Evolutionary conservation across 768 basidiomycete species (phyloP), one percentile per base, ranked within the genome.

Genomic region (Boletus subparvulus): DNA sequence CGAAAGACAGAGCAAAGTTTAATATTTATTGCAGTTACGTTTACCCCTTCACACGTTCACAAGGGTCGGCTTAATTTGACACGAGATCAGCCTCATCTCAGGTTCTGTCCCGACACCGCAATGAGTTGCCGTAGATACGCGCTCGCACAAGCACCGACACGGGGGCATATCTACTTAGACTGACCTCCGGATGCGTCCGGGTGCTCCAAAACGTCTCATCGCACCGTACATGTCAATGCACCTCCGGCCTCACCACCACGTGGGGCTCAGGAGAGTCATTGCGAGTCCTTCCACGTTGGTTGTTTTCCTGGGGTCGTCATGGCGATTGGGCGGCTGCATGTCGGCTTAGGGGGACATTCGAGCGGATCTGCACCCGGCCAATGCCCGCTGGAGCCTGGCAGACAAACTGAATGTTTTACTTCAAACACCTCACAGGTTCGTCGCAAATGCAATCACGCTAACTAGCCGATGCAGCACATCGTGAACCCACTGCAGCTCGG

Each of bases 51-150:
- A 54, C 63, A 54, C 30, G 42, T 41, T 61, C 63, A 61, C 63
- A 51, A 62, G 63, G 64, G 63, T 58, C 39, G 12, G 6, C 28
- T 28, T 28, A 28, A 28, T 28, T 28, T 7, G 28, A 28, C 28
- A 46, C 24, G 45, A 36, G 55, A 51, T 35, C 39, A 33, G 17
- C 53, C 52, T 12, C 11, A 42, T 42, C 21, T 13, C 41, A 16
- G n/a, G 26, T 35, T 24, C 37, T 28, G 26, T 28, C 26, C 52
- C 44, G 39, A 61, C 60, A 62, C 59, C 21, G 60, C 55, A 63
- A 52, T 59, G 49, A 52, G 61, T 61, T 61, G 61, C 60, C 55
- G 53, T 61, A 62, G 60, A 50, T 50, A 61, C 54, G 14, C 24
- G 24, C 37, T 21, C 35, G 10, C 6, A 35, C 35, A 14, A 14